Evolutionary conservation across 345 rosid genomes (phyloP).

Genomic region (Eutrema japonicum): DNA sequence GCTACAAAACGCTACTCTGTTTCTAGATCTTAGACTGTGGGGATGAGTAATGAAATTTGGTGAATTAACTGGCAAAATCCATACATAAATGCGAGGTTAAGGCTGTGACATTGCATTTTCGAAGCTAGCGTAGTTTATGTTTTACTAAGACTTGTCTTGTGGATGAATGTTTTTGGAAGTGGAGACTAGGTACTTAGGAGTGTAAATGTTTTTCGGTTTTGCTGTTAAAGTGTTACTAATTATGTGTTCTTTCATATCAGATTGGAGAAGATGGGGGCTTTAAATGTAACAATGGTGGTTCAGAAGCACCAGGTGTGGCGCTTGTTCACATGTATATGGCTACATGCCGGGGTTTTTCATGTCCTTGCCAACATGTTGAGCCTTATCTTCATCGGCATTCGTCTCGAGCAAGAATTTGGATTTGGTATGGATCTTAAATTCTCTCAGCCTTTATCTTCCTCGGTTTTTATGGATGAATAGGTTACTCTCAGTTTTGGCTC

Average conservation of each 20-base stretch:
- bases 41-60: slow-evolving; percentile 6
- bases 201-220: background rate
- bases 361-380: slow-evolving; percentile 92
- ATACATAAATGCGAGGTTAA: background rate
- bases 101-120: slow-evolving; percentile 13
- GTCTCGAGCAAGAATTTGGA: slow-evolving; percentile 96
- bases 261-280: slow-evolving; percentile 85
- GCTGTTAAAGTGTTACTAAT: background rate
- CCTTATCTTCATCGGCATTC: slow-evolving; percentile 85
- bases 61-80: background rate
- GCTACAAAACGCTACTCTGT: slow-evolving; percentile 2
- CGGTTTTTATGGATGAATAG: background rate
- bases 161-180: background rate
- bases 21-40: slow-evolving; percentile 26
- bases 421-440: slow-evolving; percentile 58
- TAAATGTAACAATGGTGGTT: slow-evolving; percentile 57
- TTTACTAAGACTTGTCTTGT: background rate
- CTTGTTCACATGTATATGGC: slow-evolving; percentile 82
- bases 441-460: background rate
- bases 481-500: background rate
- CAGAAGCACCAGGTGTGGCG: slow-evolving; percentile 77
- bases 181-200: background rate
- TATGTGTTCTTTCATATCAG: slow-evolving; percentile 47
- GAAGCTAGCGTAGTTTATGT: background rate
- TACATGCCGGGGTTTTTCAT: slow-evolving; percentile 97